Percentiles rank a stretch among this genome's conserved stretches.
phyloP scores from a whole-genome alignment of 805 yeast species.

The Blastobotrys mokoenaii region DNA sequence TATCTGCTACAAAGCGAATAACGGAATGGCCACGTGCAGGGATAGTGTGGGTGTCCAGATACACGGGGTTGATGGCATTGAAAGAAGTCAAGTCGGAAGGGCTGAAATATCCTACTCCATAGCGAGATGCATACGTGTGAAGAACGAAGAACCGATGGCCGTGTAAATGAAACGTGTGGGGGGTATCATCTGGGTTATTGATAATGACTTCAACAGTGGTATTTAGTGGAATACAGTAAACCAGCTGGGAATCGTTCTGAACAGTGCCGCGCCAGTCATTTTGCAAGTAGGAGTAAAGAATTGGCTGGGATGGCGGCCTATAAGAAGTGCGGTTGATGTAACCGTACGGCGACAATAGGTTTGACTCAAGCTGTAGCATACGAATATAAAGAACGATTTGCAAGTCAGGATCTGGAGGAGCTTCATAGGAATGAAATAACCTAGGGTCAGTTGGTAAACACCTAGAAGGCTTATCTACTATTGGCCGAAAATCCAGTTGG shows the following conservation, averaged over 20 bases:
- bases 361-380: constrained; percentile 11
- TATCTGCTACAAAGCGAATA: constrained; percentile 67
- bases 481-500: too few relatives aligned
- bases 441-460: too few relatives aligned
- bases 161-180: constrained; percentile 91
- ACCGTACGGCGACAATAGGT: constrained; percentile 14
- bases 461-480: too few relatives aligned
- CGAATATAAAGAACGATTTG: constrained; percentile 9
- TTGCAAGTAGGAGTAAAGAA: too few relatives aligned
- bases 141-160: constrained; percentile 79
- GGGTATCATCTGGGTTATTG: constrained; percentile 80
- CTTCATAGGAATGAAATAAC: too few relatives aligned
- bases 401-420: constrained; percentile 10
- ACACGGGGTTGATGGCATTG: constrained; percentile 35
- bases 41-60: constrained; percentile 64
- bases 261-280: too few relatives aligned
- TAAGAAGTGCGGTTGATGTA: constrained; percentile 7
- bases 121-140: constrained; percentile 43
- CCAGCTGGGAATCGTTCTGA: constrained; percentile 37
- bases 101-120: constrained; percentile 35
- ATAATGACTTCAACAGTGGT: constrained; percentile 69
- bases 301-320: constrained; percentile 11
- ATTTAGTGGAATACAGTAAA: constrained; percentile 45
- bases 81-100: constrained; percentile 45
- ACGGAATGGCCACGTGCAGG: constrained; percentile 13